These are phyloP conservation scores for Candida buenavistaensis DNA, from an alignment of 1,139 yeast species.

Conservation along the genomic window DNA sequence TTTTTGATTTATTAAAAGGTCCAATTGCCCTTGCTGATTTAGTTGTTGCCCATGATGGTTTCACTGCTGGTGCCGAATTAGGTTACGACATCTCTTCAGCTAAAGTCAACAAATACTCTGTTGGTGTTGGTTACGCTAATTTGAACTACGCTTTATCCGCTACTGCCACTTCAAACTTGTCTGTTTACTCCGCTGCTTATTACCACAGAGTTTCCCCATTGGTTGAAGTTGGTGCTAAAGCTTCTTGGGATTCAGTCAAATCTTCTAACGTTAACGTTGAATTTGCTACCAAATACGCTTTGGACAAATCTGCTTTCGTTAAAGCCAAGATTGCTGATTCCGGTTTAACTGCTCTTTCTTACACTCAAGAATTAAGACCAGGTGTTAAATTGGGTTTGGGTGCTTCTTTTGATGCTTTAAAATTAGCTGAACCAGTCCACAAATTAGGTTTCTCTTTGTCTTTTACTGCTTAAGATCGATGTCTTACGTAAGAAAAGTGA, in stretches of 20 bases:
- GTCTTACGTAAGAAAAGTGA: no score
- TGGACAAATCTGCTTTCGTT: constrained; percentile 84
- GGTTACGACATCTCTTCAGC: constrained; percentile 95
- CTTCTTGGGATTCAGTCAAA: constrained; percentile 85
- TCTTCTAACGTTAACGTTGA: constrained; percentile 77
- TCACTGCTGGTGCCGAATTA: constrained; percentile 96
- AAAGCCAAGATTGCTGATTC: constrained; percentile 98
- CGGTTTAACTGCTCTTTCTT: constrained; percentile 91
- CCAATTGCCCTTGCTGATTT: constrained; percentile 95
- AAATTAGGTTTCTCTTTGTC: constrained; percentile 95
- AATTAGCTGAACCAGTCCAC: constrained; percentile 96
- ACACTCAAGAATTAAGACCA: constrained; percentile 94
- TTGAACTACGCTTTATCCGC: constrained; percentile 86
- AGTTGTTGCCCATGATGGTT: constrained; percentile 93
- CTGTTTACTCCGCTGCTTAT: constrained; percentile 93
- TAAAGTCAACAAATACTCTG: constrained; percentile 89
- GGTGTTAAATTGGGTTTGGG: constrained; percentile 98
- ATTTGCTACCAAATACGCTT: constrained; percentile 92
- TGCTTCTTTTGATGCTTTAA: constrained; percentile 94
- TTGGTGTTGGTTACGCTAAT: constrained; percentile 91
- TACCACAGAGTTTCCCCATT: constrained; percentile 91
- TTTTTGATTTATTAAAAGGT: constrained; percentile 93
- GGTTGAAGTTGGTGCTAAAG: constrained; percentile 98
- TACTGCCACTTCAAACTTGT: constrained; percentile 85
- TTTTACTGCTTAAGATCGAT: constrained; percentile 79